Evolutionary conservation across 768 basidiomycete species (phyloP).

Genomic region (Lactifluus hygrophoroides): DNA sequence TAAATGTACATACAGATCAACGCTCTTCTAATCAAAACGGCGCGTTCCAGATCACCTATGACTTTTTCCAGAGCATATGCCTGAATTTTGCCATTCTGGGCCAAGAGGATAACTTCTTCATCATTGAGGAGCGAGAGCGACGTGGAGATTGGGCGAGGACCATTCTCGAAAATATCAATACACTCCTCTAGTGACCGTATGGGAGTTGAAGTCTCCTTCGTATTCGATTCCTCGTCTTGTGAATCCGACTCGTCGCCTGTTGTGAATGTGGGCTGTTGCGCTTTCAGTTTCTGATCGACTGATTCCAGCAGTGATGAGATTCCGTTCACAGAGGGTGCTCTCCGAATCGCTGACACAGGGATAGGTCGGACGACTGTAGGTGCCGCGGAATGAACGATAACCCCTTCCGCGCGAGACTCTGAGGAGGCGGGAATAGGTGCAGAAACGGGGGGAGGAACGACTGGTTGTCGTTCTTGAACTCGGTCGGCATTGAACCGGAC

Average conservation of each 20-base stretch:
- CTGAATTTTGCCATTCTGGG: conserved; percentile 87
- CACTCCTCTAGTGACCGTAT: conserved; percentile 65
- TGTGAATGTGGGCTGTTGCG: conserved; percentile 25
- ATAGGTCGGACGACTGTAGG: conserved; percentile 20
- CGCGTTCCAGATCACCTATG: conserved; percentile 78
- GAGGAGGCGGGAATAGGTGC: background rate
- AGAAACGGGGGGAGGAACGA: background rate
- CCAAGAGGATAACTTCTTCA: conserved; percentile 84
- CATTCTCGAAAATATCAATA: conserved; percentile 70
- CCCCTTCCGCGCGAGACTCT: background rate
- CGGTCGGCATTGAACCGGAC: conserved; percentile 19
- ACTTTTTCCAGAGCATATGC: conserved; percentile 96
- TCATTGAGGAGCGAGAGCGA: conserved; percentile 64
- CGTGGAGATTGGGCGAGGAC: conserved; percentile 50
- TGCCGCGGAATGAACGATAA: conserved; percentile 5
- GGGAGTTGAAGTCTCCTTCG: conserved; percentile 14
- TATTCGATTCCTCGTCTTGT: conserved; percentile 16
- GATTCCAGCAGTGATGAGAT: conserved; percentile 46
- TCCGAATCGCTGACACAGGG: conserved; percentile 19
- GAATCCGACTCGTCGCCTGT: conserved; percentile 22
- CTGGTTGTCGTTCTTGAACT: conserved; percentile 11
- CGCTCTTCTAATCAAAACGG: conserved; percentile 78
- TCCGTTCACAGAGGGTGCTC: conserved; percentile 21
- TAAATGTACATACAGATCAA: conserved; percentile 67
- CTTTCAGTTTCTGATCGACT: conserved; percentile 43